Percentiles rank a stretch among this genome's conserved stretches.
phyloP scores from a whole-genome alignment of 2,329 filamentous ascomycete species.

The Ophiostoma quercus region DNA sequence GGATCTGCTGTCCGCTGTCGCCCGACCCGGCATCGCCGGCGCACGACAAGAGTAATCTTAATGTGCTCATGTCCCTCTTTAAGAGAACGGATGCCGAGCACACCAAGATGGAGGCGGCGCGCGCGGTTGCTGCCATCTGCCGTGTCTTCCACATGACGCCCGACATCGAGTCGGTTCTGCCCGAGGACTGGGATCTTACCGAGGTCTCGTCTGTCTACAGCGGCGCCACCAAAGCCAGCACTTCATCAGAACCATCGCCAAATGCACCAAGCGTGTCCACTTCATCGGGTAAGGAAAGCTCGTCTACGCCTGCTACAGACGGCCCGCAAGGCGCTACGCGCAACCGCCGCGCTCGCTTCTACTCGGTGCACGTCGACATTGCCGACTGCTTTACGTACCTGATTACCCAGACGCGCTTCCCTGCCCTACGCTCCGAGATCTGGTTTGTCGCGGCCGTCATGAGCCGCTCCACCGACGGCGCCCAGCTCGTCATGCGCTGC shows the following conservation, averaged over 20 bases:
- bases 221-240: slow-evolving; percentile 19
- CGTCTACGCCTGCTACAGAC: neutral
- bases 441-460: slow-evolving; percentile 60
- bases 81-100: slow-evolving; percentile 47
- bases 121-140: slow-evolving; percentile 49
- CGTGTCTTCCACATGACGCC: slow-evolving; percentile 48
- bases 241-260: slow-evolving; percentile 13
- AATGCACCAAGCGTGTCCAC: neutral
- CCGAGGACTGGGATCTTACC: slow-evolving; percentile 35
- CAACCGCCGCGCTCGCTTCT: slow-evolving; percentile 37
- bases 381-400: slow-evolving; percentile 46
- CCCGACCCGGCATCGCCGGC: slow-evolving; percentile 36
- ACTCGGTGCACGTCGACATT: slow-evolving; percentile 41
- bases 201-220: slow-evolving; percentile 26
- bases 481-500: slow-evolving; percentile 41
- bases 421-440: slow-evolving; percentile 53
- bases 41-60: slow-evolving; percentile 35
- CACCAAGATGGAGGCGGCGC: slow-evolving; percentile 55
- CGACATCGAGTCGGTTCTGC: slow-evolving; percentile 26
- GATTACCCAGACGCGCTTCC: slow-evolving; percentile 54
- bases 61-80: slow-evolving; percentile 40
- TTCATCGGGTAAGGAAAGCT: neutral
- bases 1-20: slow-evolving; percentile 42
- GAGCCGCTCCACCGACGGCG: slow-evolving; percentile 48
- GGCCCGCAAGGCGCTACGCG: neutral